Evolutionary conservation across 345 rosid species (phyloP).

Genomic region (Syzygium jambos): DNA sequence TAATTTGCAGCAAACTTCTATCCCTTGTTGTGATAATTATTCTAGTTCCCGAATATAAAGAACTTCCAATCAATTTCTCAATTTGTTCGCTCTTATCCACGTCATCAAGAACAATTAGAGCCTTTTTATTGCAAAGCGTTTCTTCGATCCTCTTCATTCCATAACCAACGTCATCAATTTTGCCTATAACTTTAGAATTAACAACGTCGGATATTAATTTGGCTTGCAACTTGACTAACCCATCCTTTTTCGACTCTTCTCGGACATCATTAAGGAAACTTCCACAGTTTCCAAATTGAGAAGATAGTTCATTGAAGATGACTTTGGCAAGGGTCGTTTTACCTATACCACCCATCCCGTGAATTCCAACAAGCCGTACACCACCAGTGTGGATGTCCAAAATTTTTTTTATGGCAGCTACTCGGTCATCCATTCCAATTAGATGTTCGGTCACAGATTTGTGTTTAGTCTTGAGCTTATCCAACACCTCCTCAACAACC

Average conservation of each 20-base stretch:
- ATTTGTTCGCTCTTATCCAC: not conserved
- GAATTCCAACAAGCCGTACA: not conserved
- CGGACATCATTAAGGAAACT: not conserved
- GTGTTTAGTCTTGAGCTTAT: not conserved
- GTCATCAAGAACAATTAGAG: conserved; percentile 1
- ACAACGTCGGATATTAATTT: not conserved
- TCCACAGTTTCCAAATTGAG: not conserved
- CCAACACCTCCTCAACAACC: not conserved
- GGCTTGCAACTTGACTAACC: not conserved
- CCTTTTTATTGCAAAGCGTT: not conserved
- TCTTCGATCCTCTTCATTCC: not conserved
- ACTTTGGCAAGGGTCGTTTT: not conserved
- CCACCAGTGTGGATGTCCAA: not conserved
- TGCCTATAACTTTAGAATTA: not conserved
- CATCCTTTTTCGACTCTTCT: not conserved
- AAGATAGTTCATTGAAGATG: not conserved
- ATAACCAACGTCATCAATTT: not conserved
- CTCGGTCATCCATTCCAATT: not conserved
- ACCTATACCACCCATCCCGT: not conserved
- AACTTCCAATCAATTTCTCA: not conserved
- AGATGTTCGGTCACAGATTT: not conserved
- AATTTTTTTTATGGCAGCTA: not conserved
- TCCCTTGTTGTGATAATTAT: conserved; percentile 6
- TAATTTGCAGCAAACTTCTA: not conserved
- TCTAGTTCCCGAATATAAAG: not conserved